phyloP scores from a whole-genome alignment of 1,284 basidiomycete species.

The Ceratobasidium sp. region DNA sequence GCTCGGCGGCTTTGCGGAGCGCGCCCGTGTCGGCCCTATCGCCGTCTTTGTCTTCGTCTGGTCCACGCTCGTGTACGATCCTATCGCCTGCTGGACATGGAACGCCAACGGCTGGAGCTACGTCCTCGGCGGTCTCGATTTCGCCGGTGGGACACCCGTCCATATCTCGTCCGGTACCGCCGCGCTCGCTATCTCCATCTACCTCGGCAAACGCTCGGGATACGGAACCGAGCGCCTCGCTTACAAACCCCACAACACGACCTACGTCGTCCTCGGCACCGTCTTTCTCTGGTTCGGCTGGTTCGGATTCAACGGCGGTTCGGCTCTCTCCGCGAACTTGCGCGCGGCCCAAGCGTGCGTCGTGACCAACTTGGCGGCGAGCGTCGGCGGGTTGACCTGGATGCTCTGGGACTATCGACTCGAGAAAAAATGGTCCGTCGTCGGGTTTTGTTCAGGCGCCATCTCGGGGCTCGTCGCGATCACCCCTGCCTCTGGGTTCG shows the following conservation, averaged over 20 bases:
- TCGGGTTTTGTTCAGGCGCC: constrained; percentile 97
- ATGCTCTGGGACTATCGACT: constrained; percentile 95
- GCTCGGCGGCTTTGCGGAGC: constrained; percentile 92
- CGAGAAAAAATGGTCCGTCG: constrained; percentile 91
- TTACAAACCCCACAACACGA: constrained; percentile 89
- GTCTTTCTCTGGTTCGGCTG: constrained; percentile 98
- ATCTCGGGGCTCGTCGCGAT: constrained; percentile 92
- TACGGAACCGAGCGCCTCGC: constrained; percentile 93
- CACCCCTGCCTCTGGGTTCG: constrained; percentile 91
- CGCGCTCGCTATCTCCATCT: constrained; percentile 90
- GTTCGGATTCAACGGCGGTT: constrained; percentile 91
- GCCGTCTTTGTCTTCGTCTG: constrained; percentile 92
- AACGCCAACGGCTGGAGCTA: constrained; percentile 89
- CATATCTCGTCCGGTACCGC: constrained; percentile 93
- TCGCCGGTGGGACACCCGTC: constrained; percentile 94
- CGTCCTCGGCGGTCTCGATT: constrained; percentile 85
- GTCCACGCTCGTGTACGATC: constrained; percentile 93
- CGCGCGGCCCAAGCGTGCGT: constrained; percentile 91
- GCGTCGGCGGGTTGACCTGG: constrained; percentile 92
- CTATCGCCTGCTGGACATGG: constrained; percentile 96
- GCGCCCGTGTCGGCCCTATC: constrained; percentile 86
- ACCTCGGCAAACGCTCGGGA: constrained; percentile 83
- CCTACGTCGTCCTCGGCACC: constrained; percentile 92
- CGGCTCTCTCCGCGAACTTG: constrained; percentile 86
- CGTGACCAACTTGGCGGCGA: constrained; percentile 91